Conservation (phyloP, 2,329 filamentous ascomycete species). For the Fusarium sacchari region DNA sequence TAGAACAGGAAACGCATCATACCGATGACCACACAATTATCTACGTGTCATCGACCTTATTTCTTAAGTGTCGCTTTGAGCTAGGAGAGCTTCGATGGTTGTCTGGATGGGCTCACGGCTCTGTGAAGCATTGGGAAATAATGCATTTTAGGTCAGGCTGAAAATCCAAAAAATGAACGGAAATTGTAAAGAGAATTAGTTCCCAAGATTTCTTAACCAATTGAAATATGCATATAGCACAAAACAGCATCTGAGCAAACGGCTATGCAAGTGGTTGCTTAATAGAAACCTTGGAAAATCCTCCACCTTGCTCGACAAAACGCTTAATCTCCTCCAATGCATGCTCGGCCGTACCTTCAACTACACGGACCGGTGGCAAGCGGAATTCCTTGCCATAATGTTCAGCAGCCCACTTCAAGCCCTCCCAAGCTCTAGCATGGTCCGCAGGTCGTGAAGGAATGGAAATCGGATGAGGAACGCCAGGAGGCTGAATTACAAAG, state of each 20-base stretch:
- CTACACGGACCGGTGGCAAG: neutral
- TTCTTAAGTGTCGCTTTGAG: rapidly evolving
- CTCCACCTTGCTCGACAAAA: neutral
- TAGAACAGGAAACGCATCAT: rapidly evolving
- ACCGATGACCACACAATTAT: rapidly evolving
- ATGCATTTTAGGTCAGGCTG: rapidly evolving
- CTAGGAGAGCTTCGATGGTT: rapidly evolving
- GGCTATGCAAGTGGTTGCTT: neutral
- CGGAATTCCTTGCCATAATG: neutral
- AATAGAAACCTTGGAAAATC: neutral
- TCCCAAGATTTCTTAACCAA: rapidly evolving
- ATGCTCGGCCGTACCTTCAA: neutral
- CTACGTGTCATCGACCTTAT: rapidly evolving
- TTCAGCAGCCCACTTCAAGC: neutral
- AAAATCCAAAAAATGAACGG: rapidly evolving
- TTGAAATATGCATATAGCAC: rapidly evolving
- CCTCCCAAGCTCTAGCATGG: neutral
- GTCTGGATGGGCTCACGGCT: neutral
- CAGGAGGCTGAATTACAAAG: neutral
- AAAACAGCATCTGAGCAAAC: rapidly evolving
- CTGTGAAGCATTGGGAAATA: too few species aligned
- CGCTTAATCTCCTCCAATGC: neutral
- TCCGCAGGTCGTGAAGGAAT: neutral
- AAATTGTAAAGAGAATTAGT: rapidly evolving
- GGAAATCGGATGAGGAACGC: neutral